Evolutionary conservation across 805 yeast genomes (phyloP), one percentile per base, ranked within the genome.

Genomic region (Myxozyma nipponensis): DNA sequence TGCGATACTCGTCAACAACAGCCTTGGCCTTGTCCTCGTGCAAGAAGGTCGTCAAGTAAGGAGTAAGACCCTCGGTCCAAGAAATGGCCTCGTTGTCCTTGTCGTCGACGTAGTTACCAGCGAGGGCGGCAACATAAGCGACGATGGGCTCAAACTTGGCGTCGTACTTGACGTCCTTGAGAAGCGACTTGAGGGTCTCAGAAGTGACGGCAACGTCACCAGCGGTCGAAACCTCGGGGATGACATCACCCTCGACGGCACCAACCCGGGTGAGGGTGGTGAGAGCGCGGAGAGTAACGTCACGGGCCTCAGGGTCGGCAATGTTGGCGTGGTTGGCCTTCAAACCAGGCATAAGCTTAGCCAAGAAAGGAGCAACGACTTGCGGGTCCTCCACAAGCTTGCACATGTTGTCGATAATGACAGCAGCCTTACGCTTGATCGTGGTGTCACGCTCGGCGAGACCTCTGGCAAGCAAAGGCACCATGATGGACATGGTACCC

Each of bases 231-330:
- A 91, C 83, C 80, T 91, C 97, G 74, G 98, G 98, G 70, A 91
- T 83, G 62, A 73, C 74, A 71, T 89, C 98, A 66, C 86, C 84
- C 54, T 76, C 91, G 66, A 93, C 87, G 74, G 86, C 89, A 86
- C 97, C 98, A 67, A 93, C 98, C 83, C 98, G 89, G 82, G 85
- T 89, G 74, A 93, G 84, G 66, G 98, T 93, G 84, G 77, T 84
- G 75, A 91, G 79, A 72, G 95, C 99, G 80, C 98, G 90, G 69
- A 79, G 79, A 66, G 98, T 93, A 72, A 93, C 98, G 64, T 86
- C 91, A 79, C 99, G 91, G 65, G 98, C 98, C 80, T 93, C 99
- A 73, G 99, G 99, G 77, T 93, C 98, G 75, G 98, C 98, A 77
- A 93, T 90, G 79, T 86, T 88, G 70, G 86, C 77, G 78, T 84